Percentiles rank a stretch among this genome's conserved stretches.
Conservation (phyloP, 306 rosid species). For the Cucurbita moschata region DNA sequence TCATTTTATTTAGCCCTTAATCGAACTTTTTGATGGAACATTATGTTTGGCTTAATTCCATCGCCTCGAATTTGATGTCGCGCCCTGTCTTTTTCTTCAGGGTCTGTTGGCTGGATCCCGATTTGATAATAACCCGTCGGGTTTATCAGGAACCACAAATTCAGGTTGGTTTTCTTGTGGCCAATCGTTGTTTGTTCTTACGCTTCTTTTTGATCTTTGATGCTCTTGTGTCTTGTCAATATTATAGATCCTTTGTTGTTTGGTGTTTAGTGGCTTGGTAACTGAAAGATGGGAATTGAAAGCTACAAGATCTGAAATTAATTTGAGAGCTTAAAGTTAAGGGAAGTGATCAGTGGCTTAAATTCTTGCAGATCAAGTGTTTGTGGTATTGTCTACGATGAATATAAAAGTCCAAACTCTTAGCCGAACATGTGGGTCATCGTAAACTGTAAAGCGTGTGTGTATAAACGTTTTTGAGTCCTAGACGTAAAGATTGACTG, state of each 20-base stretch:
- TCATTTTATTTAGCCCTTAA: background rate
- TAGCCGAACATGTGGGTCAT: constrained; percentile 3
- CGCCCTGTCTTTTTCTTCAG: constrained; percentile 27
- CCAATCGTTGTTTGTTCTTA: constrained; percentile 5
- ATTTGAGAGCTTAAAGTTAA: background rate
- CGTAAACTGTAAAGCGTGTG: background rate
- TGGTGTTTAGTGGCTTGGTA: background rate
- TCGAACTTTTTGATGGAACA: background rate
- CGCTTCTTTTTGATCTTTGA: background rate
- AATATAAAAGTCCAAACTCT: background rate
- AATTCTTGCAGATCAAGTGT: background rate
- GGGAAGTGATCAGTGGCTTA: background rate
- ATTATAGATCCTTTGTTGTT: background rate
- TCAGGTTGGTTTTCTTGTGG: constrained; percentile 37
- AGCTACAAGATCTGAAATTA: background rate
- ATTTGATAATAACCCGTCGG: constrained; percentile 34
- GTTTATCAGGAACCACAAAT: constrained; percentile 37
- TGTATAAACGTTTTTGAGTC: background rate
- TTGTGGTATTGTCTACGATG: background rate
- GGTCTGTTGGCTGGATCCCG: constrained; percentile 45
- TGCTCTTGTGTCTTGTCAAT: background rate
- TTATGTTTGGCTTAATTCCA: background rate
- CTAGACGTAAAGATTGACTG: background rate
- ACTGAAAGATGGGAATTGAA: background rate
- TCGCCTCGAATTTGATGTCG: background rate